Evolutionary conservation across 805 yeast species (phyloP), one percentile per base, ranked within the genome.

Genomic region (Schizosaccharomyces pombe): DNA sequence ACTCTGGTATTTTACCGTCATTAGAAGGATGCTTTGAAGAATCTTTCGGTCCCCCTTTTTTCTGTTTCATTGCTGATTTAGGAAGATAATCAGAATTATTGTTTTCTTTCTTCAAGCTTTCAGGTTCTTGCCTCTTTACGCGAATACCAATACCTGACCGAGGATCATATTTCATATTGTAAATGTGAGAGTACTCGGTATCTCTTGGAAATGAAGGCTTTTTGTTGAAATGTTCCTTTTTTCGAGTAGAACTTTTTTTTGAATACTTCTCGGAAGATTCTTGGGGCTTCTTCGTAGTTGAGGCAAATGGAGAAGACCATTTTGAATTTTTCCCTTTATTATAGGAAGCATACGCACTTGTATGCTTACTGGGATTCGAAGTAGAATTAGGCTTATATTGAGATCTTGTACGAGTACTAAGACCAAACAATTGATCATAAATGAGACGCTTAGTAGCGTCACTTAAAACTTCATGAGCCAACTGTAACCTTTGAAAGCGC

Each of bases 91-190:
- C n/a, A n/a, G n/a, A n/a, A n/a, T n/a, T n/a, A 37, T 6, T 9
- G 26, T 6, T 22, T 24, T 43, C 31, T 43, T 26, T 6, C 14
- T 9, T 43, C 26, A 5, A 8, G 9, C 9, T 9, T 26, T 6
- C 26, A 43, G 49, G 19, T 26, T 19, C 19, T 14, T 2, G 28
- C 14, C 9, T 19, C 5, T 19, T 43, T 14, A 12, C 26, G 14
- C 49, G 49, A 43, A 43, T 43, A 3, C 49, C 49, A 43, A 43
- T 43, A 9, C 49, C 49, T n/a, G 49, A 43, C 28, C 26, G 49
- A 22, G 49, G 49, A 43, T 43, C 49, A 5, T 43, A 43, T n/a
- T 43, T 43, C 26, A 1, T 19, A 6, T 43, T 22, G 11, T 24
- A 19, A 22, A 16, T 26, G 14, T 16, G n/a, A 5, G 26, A 43